Evolutionary conservation across 2,329 filamentous ascomycete species (phyloP).

Genomic region (Rutstroemia sp.): DNA sequence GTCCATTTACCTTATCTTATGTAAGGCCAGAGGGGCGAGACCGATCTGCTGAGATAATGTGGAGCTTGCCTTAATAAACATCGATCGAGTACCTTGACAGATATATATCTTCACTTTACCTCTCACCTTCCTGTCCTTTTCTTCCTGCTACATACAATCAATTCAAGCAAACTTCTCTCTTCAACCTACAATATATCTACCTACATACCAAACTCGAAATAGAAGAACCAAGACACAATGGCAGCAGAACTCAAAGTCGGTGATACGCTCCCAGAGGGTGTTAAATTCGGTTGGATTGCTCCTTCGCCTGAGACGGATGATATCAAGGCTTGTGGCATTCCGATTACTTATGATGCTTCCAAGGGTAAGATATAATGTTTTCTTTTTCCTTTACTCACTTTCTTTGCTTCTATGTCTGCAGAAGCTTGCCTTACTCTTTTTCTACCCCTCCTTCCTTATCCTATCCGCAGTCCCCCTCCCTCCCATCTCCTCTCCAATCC

Average conservation of each 20-base stretch:
- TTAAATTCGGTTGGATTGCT: constrained; percentile 79
- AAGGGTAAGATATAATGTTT: constrained; percentile 42
- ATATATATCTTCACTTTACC: no score
- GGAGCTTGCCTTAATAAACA: no score
- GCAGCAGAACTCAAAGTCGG: constrained; percentile 47
- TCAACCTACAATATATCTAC: no score
- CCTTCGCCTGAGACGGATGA: constrained; percentile 61
- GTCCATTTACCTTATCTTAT: background rate
- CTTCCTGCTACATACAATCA: no score
- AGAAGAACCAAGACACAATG: constrained; percentile 13
- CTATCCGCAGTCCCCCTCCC: background rate
- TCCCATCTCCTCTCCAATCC: background rate
- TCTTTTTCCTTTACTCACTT: background rate
- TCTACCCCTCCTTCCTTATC: background rate
- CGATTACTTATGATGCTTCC: constrained; percentile 71
- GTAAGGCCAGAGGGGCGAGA: background rate
- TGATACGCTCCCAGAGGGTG: constrained; percentile 73
- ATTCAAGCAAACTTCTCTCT: background rate
- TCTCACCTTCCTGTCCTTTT: no score
- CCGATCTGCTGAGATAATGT: no score
- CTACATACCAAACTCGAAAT: no score
- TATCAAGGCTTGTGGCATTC: constrained; percentile 71
- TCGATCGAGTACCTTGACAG: no score
- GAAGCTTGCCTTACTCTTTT: no score
- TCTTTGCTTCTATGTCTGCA: no score